Conservation (phyloP, 1,284 basidiomycete genomes). For the Ceratobasidium sp. region DNA sequence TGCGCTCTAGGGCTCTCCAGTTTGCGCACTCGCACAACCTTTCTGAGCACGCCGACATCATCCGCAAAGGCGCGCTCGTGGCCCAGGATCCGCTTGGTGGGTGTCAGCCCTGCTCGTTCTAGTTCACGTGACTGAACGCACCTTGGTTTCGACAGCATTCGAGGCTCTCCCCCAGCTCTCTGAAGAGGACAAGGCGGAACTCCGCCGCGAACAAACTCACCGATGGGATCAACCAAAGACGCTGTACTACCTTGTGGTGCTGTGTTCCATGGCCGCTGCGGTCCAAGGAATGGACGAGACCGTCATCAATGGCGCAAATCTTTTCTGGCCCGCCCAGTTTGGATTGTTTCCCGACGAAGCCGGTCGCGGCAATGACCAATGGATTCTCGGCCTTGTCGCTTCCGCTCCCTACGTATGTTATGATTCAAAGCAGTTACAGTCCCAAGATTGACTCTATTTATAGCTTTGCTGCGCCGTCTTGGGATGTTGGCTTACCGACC, state of each 20-base stretch:
- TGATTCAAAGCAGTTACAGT: conserved; percentile 36
- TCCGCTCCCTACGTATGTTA: conserved; percentile 72
- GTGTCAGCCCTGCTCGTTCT: not conserved
- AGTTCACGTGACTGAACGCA: conserved; percentile 2
- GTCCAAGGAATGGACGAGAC: conserved; percentile 79
- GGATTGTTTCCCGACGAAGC: conserved; percentile 55
- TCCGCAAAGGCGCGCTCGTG: conserved; percentile 69
- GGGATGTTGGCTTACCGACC: conserved; percentile 72
- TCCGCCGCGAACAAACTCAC: conserved; percentile 65
- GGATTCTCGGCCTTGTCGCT: conserved; percentile 78
- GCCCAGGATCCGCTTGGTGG: conserved; percentile 61
- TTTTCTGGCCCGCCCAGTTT: conserved; percentile 71
- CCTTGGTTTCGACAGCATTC: conserved; percentile 49
- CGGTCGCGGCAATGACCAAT: conserved; percentile 58
- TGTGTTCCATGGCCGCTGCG: conserved; percentile 69
- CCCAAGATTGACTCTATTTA: conserved; percentile 35
- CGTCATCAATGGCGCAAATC: conserved; percentile 75
- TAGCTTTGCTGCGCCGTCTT: conserved; percentile 63
- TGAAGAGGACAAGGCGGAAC: conserved; percentile 62
- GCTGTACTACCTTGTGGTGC: conserved; percentile 64
- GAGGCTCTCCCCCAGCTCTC: conserved; percentile 61
- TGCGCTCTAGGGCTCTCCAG: conserved; percentile 43
- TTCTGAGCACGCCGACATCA: conserved; percentile 58
- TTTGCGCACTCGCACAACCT: conserved; percentile 61
- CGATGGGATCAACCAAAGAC: conserved; percentile 66